These are phyloP conservation scores for Komagataella ulmi DNA, from an alignment of 805 yeast species.

Conservation along the genomic window DNA sequence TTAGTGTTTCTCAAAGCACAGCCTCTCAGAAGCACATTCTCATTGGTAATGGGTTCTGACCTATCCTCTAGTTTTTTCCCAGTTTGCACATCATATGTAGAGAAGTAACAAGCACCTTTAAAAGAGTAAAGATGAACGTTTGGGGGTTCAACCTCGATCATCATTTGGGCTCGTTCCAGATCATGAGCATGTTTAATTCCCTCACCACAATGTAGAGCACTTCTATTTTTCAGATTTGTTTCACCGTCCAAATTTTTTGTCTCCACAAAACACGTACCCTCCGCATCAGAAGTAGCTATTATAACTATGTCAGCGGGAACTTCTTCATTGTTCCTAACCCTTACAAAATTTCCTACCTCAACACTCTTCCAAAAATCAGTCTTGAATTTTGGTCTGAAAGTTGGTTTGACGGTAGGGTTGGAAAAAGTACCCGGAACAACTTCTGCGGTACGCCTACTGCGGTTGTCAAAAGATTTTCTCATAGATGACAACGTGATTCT, in stretches of 20 bases:
- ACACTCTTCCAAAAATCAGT: constrained; percentile 49
- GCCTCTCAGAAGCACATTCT: constrained; percentile 60
- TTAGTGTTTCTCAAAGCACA: constrained; percentile 60
- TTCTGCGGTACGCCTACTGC: constrained; percentile 8
- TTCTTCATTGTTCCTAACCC: constrained; percentile 64
- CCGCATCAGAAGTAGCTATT: constrained; percentile 52
- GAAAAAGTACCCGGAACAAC: constrained; percentile 16
- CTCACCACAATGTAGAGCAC: constrained; percentile 37
- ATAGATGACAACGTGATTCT: constrained; percentile 1
- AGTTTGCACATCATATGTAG: constrained; percentile 17
- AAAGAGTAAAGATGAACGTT: constrained; percentile 49
- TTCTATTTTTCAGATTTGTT: constrained; percentile 54
- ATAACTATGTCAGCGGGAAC: constrained; percentile 65
- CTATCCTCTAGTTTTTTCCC: constrained; percentile 15
- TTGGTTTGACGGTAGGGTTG: constrained; percentile 17
- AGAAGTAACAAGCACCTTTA: constrained; percentile 47
- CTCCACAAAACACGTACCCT: constrained; percentile 56
- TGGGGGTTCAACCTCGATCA: constrained; percentile 66
- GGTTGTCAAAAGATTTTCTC: constrained; percentile 3
- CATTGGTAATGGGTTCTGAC: constrained; percentile 46
- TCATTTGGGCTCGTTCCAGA: constrained; percentile 40
- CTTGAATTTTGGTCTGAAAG: constrained; percentile 23
- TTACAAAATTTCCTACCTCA: constrained; percentile 58
- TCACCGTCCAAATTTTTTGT: constrained; percentile 67
- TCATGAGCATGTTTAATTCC: constrained; percentile 43